Base-by-base conservation (phyloP, 495 filamentous ascomycete genomes). In the Aspergillus steynii region DNA sequence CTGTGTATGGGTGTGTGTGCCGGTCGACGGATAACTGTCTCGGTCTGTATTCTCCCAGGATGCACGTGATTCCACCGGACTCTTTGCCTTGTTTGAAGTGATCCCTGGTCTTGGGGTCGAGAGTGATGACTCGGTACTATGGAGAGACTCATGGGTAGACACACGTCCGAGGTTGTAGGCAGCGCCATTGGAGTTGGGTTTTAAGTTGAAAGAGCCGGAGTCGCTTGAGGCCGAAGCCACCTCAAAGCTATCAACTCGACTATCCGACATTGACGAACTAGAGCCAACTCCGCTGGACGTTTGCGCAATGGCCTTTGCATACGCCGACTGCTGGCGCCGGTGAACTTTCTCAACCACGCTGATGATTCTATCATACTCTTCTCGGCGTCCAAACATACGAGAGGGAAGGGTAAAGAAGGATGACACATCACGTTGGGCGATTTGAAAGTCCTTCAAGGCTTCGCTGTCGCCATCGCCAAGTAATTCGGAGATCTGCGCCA, bases 381-480 rank as follows among this genome's bases (percentile, higher is more conserved):
- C 77, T 55, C 86, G 81, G 59, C 92, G 84, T 20, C 93, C 92
- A 59, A 95, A 86, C 84, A 92, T 91, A n/a, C 76, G 73, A 2
- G 83, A 83, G 3, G 92, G 92, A 12, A 96, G 82, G 55, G 88
- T 88, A 71, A 96, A 97, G 66, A 92, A 93, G 2, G 90, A 93
- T 2, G 91, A 94, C 1, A 95, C 82, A 70, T 96, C 92, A 51
- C 85, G 88, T 25, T 86, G 83, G 46, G 83, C 92, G 60, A 93
- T 85, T 56, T 84, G 74, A 71, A 90, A 96, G 28, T 87, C 80
- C 59, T 82, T 83, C 55, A 96, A 74, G 0, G 83, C 83, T 56
- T 83, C 81, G 50, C 77, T 81, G 66, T 96, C 86, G n/a, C 91
- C 92, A 65, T 89, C 86, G 4, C 83, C 85, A 20, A 97, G 78